A percentile compares a stretch with the other conserved stretches of the same genome.
These are phyloP conservation scores for Cryptococcus sp. DNA, from an alignment of 1,284 basidiomycete species.

Conservation along the genomic window DNA sequence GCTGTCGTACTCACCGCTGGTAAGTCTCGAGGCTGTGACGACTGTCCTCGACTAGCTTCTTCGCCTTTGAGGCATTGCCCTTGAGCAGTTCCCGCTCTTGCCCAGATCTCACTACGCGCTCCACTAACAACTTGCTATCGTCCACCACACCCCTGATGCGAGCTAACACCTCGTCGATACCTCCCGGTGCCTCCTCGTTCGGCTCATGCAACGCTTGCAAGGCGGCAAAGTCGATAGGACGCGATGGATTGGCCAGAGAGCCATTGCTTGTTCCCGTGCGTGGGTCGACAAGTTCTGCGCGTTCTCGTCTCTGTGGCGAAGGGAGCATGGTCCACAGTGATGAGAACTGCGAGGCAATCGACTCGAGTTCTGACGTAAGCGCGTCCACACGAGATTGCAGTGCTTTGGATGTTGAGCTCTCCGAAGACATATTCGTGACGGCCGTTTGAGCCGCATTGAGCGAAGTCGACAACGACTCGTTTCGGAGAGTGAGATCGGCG, in stretches of 20 bases:
- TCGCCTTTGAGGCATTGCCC: constrained; percentile 84
- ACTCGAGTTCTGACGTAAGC: constrained; percentile 57
- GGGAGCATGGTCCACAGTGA: constrained; percentile 79
- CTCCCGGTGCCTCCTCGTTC: constrained; percentile 33
- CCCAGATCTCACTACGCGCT: constrained; percentile 76
- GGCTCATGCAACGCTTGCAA: constrained; percentile 45
- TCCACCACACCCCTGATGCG: constrained; percentile 74
- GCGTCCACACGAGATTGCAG: constrained; percentile 33
- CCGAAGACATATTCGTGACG: constrained; percentile 22
- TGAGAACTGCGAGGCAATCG: constrained; percentile 65
- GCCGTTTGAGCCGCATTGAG: constrained; percentile 38
- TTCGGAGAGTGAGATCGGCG: constrained; percentile 38
- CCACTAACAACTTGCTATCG: constrained; percentile 79
- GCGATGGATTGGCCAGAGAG: constrained; percentile 53
- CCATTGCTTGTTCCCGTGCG: constrained; percentile 57
- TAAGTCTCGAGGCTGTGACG: constrained; percentile 77
- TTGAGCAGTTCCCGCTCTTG: constrained; percentile 83
- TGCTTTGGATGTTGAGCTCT: constrained; percentile 24
- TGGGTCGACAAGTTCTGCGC: constrained; percentile 62
- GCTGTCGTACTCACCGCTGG: constrained; percentile 59
- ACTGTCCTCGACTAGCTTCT: constrained; percentile 81
- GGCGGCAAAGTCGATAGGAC: constrained; percentile 54
- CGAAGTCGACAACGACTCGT: constrained; percentile 39
- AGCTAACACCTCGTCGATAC: constrained; percentile 69
- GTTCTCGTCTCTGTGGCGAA: constrained; percentile 70